Base-by-base conservation (phyloP, 345 rosid species). In the Euclidium syriacum region DNA sequence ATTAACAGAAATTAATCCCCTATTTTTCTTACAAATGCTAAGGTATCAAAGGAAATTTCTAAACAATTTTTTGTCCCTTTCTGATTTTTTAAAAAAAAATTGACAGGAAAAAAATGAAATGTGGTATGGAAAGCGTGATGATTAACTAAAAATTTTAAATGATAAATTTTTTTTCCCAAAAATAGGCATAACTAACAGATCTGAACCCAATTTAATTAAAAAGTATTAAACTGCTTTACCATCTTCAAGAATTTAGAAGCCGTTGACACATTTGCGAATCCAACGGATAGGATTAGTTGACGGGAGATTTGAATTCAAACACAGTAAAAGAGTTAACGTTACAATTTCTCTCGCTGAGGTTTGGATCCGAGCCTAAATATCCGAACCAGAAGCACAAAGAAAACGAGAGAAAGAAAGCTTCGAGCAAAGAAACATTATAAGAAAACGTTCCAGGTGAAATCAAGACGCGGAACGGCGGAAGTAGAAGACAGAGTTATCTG, bases 271-370 rank as follows among this genome's bases (percentile, higher is more conserved):
- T 19, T 4, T 18, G 23, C 22, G 26, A 52, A 70, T 70, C 73
- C 51, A 29, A 70, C 74, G 74, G 74, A 3, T 5, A 17, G 0
- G 25, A 70, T 62, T 29, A 7, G 5, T 29, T 16, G 2, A 22
- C 0, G 0, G 9, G 10, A 15, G 12, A 46, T 70, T 62, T 70
- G 74, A 62, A 70, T 70, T 70, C 74, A 62, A 54, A 70, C 41
- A 47, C 34, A 36, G 48, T 59, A 20, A 49, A 48, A 41, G 53
- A 38, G 58, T 59, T 52, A 70, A 62, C 69, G 74, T 70, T 70
- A 62, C 74, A 70, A 36, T 40, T 2, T 59, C n/a, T 36, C 5
- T 11, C 40, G 12, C n/a, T 52, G 5, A 52, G 61, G 52, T 18
- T 66, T 16, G 41, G 65, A 58, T 62, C 49, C 29, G 50, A 52